These are phyloP conservation scores for Aspergillus japonicus DNA, from an alignment of 2,329 filamentous ascomycete species.

Conservation along the genomic window DNA sequence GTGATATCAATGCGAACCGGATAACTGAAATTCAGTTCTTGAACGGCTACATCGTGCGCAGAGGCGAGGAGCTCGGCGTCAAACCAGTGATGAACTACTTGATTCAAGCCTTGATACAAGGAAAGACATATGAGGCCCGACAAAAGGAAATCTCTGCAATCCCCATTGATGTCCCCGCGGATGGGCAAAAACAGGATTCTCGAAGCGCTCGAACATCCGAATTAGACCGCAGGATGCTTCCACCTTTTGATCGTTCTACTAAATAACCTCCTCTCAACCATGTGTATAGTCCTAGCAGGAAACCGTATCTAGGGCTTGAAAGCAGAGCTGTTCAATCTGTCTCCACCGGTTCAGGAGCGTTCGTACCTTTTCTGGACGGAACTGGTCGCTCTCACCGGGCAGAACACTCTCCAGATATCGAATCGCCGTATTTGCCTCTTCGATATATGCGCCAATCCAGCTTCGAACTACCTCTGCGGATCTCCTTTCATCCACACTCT, in stretches of 20 bases:
- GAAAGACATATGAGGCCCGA: constrained; percentile 56
- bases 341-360: constrained; percentile 38
- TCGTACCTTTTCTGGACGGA: constrained; percentile 24
- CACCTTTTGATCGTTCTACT: neutral
- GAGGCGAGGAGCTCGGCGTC: constrained; percentile 72
- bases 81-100: constrained; percentile 69
- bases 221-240: neutral
- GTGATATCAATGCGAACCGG: constrained; percentile 60
- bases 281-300: constrained; percentile 16
- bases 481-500: constrained; percentile 30
- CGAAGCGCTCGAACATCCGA: neutral
- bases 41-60: constrained; percentile 80
- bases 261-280: neutral
- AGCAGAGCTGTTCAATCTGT: constrained; percentile 39
- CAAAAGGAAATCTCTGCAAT: constrained; percentile 32
- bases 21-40: constrained; percentile 77
- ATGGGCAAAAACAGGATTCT: neutral
- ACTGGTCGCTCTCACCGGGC: constrained; percentile 7
- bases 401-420: constrained; percentile 19
- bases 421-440: constrained; percentile 35
- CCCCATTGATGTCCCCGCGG: constrained; percentile 28
- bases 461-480: constrained; percentile 33
- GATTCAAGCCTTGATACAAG: constrained; percentile 70
- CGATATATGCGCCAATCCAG: constrained; percentile 37
- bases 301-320: constrained; percentile 24